phyloP scores from a whole-genome alignment of 2,329 filamentous ascomycete genomes.

The Alternaria arbusti region DNA sequence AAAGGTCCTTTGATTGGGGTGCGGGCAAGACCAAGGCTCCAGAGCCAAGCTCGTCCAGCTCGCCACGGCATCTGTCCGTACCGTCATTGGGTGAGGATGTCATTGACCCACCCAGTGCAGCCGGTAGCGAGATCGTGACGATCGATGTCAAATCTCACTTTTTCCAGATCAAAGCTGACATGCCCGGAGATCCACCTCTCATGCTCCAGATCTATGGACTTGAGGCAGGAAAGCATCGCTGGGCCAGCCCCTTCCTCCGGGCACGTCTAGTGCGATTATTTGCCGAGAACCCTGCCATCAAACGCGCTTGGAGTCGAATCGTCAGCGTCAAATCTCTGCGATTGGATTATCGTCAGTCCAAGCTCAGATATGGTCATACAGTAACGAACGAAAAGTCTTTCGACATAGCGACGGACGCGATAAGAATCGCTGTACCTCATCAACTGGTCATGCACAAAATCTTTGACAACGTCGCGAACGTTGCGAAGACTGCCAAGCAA shows the following conservation, averaged over 20 bases:
- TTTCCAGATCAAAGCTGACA: conserved; percentile 84
- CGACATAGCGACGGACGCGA: conserved; percentile 83
- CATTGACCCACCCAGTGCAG: conserved; percentile 31
- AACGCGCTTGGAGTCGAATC: conserved; percentile 82
- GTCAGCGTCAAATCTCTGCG: conserved; percentile 82
- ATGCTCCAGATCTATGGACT: conserved; percentile 88
- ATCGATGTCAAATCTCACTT: conserved; percentile 82
- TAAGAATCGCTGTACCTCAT: conserved; percentile 87
- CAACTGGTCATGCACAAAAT: conserved; percentile 88
- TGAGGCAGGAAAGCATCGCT: conserved; percentile 83
- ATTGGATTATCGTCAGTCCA: conserved; percentile 79
- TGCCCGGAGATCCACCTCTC: conserved; percentile 87
- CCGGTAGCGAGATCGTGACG: conserved; percentile 71
- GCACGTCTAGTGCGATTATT: conserved; percentile 83
- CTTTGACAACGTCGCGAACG: conserved; percentile 91
- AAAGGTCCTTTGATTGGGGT: conserved; percentile 49
- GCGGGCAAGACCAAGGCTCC: conserved; percentile 13
- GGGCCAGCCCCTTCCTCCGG: conserved; percentile 81
- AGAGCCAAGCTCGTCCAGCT: conserved; percentile 17
- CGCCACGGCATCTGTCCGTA: conserved; percentile 38
- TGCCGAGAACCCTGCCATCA: conserved; percentile 84
- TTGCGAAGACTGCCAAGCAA: conserved; percentile 84
- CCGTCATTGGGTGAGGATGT: conserved; percentile 41
- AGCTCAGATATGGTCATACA: conserved; percentile 68
- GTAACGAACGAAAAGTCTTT: conserved; percentile 78